Evolutionary conservation across 306 rosid genomes (phyloP).

Genomic region (Senna siamea): DNA sequence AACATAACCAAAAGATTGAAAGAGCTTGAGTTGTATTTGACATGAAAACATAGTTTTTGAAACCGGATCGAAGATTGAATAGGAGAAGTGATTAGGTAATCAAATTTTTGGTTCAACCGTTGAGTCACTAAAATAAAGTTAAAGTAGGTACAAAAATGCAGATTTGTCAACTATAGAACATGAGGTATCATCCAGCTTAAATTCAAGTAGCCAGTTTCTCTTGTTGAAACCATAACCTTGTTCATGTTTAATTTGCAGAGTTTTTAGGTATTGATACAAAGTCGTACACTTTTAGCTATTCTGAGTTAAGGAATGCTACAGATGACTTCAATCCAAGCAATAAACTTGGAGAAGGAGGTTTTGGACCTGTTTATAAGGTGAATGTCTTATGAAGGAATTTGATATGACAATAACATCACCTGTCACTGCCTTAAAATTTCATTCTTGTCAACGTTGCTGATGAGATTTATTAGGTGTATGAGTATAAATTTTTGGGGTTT

Average conservation of each 20-base stretch:
- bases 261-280: conserved; percentile 68
- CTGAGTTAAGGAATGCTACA: conserved; percentile 68
- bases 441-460: background rate
- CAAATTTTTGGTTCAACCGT: too few relatives aligned
- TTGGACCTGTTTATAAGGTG: conserved; percentile 85
- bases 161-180: background rate
- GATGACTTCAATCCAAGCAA: conserved; percentile 58
- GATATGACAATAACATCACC: background rate
- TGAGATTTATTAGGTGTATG: background rate
- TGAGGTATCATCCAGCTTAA: background rate
- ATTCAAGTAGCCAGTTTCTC: background rate
- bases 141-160: background rate
- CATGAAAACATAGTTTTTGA: background rate
- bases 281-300: conserved; percentile 71
- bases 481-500: background rate
- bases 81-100: too few relatives aligned
- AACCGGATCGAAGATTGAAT: too few relatives aligned
- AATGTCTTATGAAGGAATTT: background rate
- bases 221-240: conserved; percentile 18
- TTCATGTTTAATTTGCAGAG: conserved; percentile 52
- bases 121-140: too few relatives aligned
- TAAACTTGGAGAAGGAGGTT: conserved; percentile 89
- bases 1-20: background rate
- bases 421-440: background rate
- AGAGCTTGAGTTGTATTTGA: background rate